Conservation (phyloP, 176 grass and related monocot genomes). For the Aegilops speltoides region DNA sequence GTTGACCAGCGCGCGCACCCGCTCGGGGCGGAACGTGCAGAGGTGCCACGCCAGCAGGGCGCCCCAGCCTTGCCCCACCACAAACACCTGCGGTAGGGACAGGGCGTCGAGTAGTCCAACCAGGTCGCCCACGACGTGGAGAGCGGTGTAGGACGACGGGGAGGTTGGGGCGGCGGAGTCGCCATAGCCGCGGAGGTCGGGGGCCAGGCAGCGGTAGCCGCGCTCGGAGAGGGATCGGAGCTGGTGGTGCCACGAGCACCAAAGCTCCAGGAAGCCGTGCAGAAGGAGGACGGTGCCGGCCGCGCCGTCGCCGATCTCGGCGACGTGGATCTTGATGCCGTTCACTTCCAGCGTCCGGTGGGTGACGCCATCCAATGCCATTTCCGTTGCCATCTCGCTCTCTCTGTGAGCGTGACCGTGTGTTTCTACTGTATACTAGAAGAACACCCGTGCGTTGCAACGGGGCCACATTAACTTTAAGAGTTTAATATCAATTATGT, state of each 20-base stretch:
- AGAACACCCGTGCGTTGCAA: too few species aligned
- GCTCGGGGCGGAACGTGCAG: slow-evolving; percentile 34
- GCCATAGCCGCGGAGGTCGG: slow-evolving; percentile 43
- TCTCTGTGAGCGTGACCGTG: neutral
- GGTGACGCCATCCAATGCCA: slow-evolving; percentile 9
- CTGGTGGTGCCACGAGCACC: slow-evolving; percentile 53
- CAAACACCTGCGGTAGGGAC: slow-evolving; percentile 25
- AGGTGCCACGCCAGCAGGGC: slow-evolving; percentile 48
- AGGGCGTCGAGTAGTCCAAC: slow-evolving; percentile 42
- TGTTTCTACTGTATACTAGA: too few species aligned
- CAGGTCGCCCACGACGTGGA: slow-evolving; percentile 51
- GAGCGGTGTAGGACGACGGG: slow-evolving; percentile 31
- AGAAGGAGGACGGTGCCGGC: slow-evolving; percentile 26
- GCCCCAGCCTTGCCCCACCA: slow-evolving; percentile 54
- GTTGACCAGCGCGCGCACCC: slow-evolving; percentile 45
- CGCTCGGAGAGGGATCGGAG: slow-evolving; percentile 5
- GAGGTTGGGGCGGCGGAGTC: slow-evolving; percentile 25
- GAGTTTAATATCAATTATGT: too few species aligned
- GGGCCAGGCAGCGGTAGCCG: slow-evolving; percentile 44
- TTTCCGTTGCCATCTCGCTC: neutral
- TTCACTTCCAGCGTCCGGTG: slow-evolving; percentile 39
- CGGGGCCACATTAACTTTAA: too few species aligned
- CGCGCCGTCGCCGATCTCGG: slow-evolving; percentile 9
- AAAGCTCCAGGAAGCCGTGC: slow-evolving; percentile 47
- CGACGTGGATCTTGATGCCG: slow-evolving; percentile 41